These are phyloP conservation scores for Rhodomyrtus psidioides DNA, from an alignment of 441 rosid species.

Conservation along the genomic window DNA sequence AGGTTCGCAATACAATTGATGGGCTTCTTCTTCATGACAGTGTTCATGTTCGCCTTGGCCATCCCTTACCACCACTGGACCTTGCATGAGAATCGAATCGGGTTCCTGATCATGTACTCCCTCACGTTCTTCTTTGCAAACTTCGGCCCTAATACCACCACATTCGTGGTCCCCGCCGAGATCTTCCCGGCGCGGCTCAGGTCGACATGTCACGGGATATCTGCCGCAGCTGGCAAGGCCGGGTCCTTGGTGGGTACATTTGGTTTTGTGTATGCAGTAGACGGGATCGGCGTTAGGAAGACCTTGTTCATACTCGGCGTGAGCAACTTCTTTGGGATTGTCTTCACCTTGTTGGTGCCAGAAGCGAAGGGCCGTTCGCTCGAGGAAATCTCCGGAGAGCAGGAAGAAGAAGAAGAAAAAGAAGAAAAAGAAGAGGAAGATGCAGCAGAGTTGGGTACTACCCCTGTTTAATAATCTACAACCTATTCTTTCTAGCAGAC, in stretches of 20 bases:
- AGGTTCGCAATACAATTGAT: constrained; percentile 3
- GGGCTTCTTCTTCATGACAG: constrained; percentile 12
- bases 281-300: constrained; percentile 4
- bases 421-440: neutral
- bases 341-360: constrained; percentile 8
- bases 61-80: constrained; percentile 15
- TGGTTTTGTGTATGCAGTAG: neutral
- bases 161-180: constrained; percentile 11
- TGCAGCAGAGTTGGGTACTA: neutral
- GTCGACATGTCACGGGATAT: constrained; percentile 13
- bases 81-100: neutral
- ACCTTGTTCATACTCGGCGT: constrained; percentile 5
- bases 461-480: neutral
- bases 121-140: constrained; percentile 13
- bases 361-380: constrained; percentile 8
- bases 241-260: constrained; percentile 12
- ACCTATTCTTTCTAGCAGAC: neutral
- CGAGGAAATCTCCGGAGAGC: constrained; percentile 11
- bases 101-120: constrained; percentile 5
- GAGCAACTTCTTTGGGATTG: neutral
- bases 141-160: constrained; percentile 12
- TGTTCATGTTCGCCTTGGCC: constrained; percentile 15
- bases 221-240: constrained; percentile 11
- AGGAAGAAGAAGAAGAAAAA: neutral
- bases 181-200: constrained; percentile 10